A percentile compares a stretch with the other conserved stretches of the same genome.
Conservation (phyloP, 192 early-diverging fungal genomes). For the Polychytrium aggregatum region DNA sequence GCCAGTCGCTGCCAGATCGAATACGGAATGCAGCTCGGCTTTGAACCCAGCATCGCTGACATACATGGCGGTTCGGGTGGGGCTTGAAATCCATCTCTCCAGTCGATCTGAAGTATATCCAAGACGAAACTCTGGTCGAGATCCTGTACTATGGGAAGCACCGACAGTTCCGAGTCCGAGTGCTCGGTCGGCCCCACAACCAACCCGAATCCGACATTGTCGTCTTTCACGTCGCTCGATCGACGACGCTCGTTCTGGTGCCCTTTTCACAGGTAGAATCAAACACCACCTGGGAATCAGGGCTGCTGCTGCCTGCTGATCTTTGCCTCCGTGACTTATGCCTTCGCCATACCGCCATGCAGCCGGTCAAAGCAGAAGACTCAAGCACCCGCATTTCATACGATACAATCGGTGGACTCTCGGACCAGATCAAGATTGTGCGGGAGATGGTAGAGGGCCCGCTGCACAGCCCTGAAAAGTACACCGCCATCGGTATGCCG, state of each 20-base stretch:
- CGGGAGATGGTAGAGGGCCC: conserved; percentile 78
- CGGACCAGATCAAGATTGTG: conserved; percentile 55
- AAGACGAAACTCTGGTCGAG: conserved; percentile 35
- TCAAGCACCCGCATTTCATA: no score
- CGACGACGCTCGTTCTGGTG: conserved; percentile 22
- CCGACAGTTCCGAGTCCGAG: conserved; percentile 21
- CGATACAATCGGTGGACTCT: conserved; percentile 70
- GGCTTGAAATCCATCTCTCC: not conserved
- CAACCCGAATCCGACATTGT: conserved; percentile 4
- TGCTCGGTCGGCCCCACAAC: conserved; percentile 3
- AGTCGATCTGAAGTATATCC: conserved; percentile 51
- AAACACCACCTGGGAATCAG: not conserved
- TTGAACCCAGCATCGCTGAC: no score
- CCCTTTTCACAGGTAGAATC: conserved; percentile 12
- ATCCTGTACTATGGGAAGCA: conserved; percentile 41
- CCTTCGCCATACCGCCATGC: no score
- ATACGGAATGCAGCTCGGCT: no score
- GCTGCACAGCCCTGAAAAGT: conserved; percentile 59
- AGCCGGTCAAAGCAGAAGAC: no score
- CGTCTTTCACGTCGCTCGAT: conserved; percentile 18
- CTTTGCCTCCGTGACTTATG: not conserved
- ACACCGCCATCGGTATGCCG: conserved; percentile 53
- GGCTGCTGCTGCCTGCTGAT: not conserved
- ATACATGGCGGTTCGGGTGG: not conserved
- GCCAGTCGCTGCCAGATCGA: no score